Conservation (phyloP, 2,329 filamentous ascomycete genomes). For the Cladosporium sp. region DNA sequence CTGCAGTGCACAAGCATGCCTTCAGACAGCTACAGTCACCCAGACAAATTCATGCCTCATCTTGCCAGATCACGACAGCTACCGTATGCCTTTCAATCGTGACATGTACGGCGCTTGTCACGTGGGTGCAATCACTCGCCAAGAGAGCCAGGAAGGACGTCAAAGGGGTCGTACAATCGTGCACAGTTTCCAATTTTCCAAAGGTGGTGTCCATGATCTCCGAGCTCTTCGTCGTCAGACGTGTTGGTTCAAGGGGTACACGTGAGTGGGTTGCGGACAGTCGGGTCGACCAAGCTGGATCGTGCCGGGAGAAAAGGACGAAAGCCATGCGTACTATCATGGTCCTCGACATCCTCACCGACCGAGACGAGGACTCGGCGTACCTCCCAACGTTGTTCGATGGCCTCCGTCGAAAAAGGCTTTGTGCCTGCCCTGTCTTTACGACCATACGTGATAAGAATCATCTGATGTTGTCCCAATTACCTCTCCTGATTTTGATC, state of each 20-base stretch:
- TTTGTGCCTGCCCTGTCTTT: neutral
- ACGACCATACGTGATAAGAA: neutral
- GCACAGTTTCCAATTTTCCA: too few relatives aligned
- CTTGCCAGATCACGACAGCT: too few relatives aligned
- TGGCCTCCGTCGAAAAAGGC: neutral
- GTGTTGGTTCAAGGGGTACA: neutral
- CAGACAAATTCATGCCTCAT: too few relatives aligned
- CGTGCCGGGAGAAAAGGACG: neutral
- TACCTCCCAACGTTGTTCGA: neutral
- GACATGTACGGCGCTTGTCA: too few relatives aligned
- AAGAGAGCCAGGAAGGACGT: too few relatives aligned
- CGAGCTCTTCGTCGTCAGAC: neutral
- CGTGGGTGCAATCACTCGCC: too few relatives aligned
- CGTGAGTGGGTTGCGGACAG: neutral
- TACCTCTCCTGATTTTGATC: neutral
- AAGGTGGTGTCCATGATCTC: neutral
- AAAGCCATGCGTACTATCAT: neutral
- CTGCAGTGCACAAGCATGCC: too few relatives aligned
- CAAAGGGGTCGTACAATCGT: too few relatives aligned
- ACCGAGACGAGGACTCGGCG: neutral
- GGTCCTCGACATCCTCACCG: neutral
- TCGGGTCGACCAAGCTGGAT: neutral
- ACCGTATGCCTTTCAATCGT: too few relatives aligned
- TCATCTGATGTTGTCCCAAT: neutral
- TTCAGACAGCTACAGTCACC: too few relatives aligned